These are phyloP conservation scores for Eucalyptus shirleyi DNA, from an alignment of 345 rosid genomes.

Conservation along the genomic window DNA sequence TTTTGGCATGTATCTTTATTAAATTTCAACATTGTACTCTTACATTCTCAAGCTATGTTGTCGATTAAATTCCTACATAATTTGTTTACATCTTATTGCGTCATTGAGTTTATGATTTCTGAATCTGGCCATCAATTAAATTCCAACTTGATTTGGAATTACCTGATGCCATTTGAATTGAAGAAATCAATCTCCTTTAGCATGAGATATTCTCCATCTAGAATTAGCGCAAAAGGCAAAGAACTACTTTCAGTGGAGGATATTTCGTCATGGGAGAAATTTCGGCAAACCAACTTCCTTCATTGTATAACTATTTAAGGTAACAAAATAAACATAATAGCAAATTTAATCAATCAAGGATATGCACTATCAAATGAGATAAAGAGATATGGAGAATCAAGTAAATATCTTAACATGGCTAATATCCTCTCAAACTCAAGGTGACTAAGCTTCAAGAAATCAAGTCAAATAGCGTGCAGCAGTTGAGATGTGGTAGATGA, in stretches of 20 bases:
- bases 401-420: no score
- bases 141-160: no score
- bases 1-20: no score
- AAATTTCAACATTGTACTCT: no score
- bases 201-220: not conserved
- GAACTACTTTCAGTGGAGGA: not conserved
- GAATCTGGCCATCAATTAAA: no score
- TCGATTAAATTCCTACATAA: no score
- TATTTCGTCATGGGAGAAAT: not conserved
- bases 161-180: no score
- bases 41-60: no score
- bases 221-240: not conserved
- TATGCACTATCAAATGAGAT: not conserved
- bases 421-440: not conserved
- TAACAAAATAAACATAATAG: no score
- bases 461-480: not conserved
- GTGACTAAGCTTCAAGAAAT: not conserved
- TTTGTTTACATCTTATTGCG: no score
- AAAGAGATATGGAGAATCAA: not conserved
- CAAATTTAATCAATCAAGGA: not conserved
- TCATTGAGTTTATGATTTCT: no score
- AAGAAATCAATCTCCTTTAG: no score
- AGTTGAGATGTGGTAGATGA: not conserved
- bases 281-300: fast-evolving
- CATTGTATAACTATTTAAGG: not conserved